Conservation (phyloP, 106 monocot species). For the Gastrodia elata region DNA sequence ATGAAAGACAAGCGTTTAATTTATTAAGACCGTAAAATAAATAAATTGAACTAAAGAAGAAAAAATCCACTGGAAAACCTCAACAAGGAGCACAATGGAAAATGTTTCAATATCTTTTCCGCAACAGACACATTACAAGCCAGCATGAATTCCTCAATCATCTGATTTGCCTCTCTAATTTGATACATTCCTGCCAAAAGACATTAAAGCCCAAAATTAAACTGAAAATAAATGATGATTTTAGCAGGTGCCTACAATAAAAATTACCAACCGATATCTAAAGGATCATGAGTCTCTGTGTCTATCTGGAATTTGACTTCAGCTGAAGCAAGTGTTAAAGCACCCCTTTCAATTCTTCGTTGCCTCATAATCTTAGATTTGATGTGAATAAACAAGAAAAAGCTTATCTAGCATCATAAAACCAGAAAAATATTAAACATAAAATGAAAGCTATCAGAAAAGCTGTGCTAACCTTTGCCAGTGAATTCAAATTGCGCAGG, state of each 20-base stretch:
- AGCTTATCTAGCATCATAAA: neutral
- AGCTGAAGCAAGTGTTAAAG: constrained; percentile 97
- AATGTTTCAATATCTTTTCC: constrained; percentile 92
- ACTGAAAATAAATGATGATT: neutral
- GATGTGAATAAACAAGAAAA: neutral
- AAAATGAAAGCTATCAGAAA: constrained; percentile 3
- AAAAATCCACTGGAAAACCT: constrained; percentile 31
- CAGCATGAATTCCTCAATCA: constrained; percentile 99
- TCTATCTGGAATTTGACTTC: constrained; percentile 99
- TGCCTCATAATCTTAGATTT: constrained; percentile 70
- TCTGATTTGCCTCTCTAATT: constrained; percentile 97
- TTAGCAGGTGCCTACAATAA: neutral
- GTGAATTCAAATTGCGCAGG: constrained; percentile 80
- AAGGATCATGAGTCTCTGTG: constrained; percentile 97
- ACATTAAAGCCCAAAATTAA: constrained; percentile 4
- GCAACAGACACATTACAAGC: constrained; percentile 97
- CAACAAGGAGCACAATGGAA: constrained; percentile 72
- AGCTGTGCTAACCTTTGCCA: constrained; percentile 75
- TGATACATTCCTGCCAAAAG: constrained; percentile 85
- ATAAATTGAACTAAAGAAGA: neutral
- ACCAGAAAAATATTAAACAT: neutral
- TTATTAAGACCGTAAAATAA: neutral
- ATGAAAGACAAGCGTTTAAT: neutral
- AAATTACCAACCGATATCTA: constrained; percentile 82
- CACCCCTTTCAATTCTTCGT: constrained; percentile 85